Conservation (phyloP, 768 basidiomycete species). For the Calocybe indica region DNA sequence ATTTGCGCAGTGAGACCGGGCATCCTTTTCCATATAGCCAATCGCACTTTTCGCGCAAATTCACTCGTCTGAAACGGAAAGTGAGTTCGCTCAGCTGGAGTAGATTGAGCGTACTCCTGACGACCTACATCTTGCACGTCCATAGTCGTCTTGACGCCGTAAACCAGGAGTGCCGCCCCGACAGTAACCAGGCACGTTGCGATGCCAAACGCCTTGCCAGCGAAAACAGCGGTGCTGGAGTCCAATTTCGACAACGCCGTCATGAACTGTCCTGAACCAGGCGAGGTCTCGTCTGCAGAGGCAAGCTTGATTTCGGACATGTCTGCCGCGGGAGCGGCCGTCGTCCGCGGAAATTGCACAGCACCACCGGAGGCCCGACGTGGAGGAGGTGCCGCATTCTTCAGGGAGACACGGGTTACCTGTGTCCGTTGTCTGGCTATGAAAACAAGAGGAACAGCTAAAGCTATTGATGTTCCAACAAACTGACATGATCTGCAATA, state of each 20-base stretch:
- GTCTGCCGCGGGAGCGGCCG: conserved; percentile 6
- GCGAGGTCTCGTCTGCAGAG: conserved; percentile 18
- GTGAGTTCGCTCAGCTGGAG: not conserved
- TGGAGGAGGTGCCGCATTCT: conserved; percentile 21
- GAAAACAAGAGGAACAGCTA: conserved; percentile 30
- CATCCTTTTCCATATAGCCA: conserved; percentile 36
- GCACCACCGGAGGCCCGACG: conserved; percentile 13
- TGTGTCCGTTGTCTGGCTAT: conserved; percentile 24
- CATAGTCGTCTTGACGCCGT: conserved; percentile 44
- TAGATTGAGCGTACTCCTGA: not conserved
- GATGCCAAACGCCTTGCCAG: conserved; percentile 58
- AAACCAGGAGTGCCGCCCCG: conserved; percentile 37
- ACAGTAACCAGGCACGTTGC: conserved; percentile 55
- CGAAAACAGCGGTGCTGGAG: conserved; percentile 47
- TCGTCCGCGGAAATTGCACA: conserved; percentile 6
- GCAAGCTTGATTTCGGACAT: conserved; percentile 12
- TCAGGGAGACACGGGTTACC: conserved; percentile 18
- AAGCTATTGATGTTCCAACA: conserved; percentile 14
- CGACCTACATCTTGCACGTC: conserved; percentile 51
- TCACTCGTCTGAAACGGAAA: conserved; percentile 39
- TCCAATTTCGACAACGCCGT: conserved; percentile 30
- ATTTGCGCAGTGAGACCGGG: conserved; percentile 47
- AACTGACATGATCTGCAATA: conserved; percentile 7
- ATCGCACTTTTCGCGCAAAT: conserved; percentile 55
- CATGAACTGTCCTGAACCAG: conserved; percentile 24